A percentile compares a stretch with the other conserved stretches of the same genome.
Evolutionary conservation across 345 rosid genomes (phyloP).

Genomic region (Bruguiera gymnorhiza): DNA sequence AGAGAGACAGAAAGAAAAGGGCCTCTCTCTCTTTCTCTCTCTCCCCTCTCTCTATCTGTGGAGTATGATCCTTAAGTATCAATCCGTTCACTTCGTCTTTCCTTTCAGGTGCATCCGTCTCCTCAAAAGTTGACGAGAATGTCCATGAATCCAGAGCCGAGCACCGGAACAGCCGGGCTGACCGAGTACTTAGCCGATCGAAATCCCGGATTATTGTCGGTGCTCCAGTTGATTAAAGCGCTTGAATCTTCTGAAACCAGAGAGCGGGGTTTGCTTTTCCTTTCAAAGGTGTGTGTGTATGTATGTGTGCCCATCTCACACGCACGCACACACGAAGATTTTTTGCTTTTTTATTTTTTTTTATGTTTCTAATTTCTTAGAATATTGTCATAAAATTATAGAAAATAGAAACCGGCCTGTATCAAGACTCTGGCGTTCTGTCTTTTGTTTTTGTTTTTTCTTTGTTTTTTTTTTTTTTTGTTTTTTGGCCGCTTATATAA

Average conservation of each 20-base stretch:
- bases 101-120: too few relatives aligned
- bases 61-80: too few relatives aligned
- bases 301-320: too few relatives aligned
- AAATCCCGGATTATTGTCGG: not conserved
- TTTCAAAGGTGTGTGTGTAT: constrained; percentile 18
- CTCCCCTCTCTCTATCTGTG: too few relatives aligned
- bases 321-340: too few relatives aligned
- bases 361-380: not conserved
- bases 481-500: too few relatives aligned
- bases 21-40: too few relatives aligned
- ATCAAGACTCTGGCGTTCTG: not conserved
- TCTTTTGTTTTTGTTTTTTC: not conserved
- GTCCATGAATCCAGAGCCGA: not conserved
- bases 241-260: constrained; percentile 16
- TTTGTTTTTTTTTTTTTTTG: too few relatives aligned
- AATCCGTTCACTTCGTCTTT: too few relatives aligned
- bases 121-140: not conserved
- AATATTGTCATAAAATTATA: too few relatives aligned
- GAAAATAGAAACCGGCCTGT: not conserved
- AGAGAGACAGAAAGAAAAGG: too few relatives aligned
- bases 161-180: not conserved
- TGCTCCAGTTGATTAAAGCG: constrained; percentile 25
- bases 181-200: not conserved
- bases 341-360: not conserved
- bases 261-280: constrained; percentile 29